Conservation (phyloP, 257 asterid species). For the Salvia splendens region DNA sequence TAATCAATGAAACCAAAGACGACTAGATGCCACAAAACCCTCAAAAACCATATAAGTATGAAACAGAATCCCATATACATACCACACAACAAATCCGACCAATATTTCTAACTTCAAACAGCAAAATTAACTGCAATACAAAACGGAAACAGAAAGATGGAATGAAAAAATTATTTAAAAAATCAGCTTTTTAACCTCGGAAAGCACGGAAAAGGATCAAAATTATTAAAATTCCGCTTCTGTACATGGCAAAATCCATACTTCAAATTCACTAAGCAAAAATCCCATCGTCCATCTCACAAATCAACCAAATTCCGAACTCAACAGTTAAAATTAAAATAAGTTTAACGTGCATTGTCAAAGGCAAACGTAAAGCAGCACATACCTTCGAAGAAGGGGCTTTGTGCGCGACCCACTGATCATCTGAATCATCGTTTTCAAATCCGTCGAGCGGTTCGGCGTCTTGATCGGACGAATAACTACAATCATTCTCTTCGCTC, state of each 20-base stretch:
- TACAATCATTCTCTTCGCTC: conserved; percentile 57
- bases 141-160: background rate
- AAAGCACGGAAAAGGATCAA: background rate
- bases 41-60: conserved; percentile 2
- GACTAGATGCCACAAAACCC: conserved; percentile 17
- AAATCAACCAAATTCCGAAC: conserved; percentile 6
- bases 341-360: conserved; percentile 16
- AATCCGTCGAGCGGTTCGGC: conserved; percentile 54
- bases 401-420: conserved; percentile 47
- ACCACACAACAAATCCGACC: background rate
- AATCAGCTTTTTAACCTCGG: background rate
- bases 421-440: conserved; percentile 62
- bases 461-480: conserved; percentile 57
- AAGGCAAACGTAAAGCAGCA: conserved; percentile 7
- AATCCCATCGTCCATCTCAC: background rate
- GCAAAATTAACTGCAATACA: background rate
- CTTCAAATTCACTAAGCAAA: conserved; percentile 19
- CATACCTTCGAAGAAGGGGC: conserved; percentile 69
- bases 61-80: conserved; percentile 1
- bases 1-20: background rate
- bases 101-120: background rate
- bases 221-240: background rate
- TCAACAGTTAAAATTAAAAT: background rate
- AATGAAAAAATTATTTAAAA: background rate
- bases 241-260: background rate